A percentile compares a stretch with the other conserved stretches of the same genome.
phyloP scores from a whole-genome alignment of 371 early-diverging fungal genomes.

The Smittium culicis region DNA sequence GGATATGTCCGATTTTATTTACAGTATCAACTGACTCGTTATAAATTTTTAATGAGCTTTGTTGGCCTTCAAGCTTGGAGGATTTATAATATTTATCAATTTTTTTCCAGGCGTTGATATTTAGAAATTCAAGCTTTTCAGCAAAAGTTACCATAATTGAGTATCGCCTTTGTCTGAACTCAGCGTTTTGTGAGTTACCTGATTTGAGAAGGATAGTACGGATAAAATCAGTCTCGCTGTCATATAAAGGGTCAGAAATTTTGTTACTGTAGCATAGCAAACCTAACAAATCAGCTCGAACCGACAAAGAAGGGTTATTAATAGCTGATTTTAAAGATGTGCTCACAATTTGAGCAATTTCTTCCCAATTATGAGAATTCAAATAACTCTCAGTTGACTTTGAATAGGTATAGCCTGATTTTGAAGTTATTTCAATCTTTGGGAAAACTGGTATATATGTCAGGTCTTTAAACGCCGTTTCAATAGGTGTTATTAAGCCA shows the following conservation, averaged over 20 bases:
- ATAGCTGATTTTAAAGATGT: constrained; percentile 27
- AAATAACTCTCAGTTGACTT: no score
- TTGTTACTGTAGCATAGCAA: constrained; percentile 63
- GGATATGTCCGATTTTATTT: constrained; percentile 9
- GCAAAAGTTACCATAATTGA: constrained; percentile 40
- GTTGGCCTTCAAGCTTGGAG: background rate
- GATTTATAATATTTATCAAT: background rate
- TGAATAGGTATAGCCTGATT: no score
- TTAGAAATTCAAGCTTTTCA: constrained; percentile 8
- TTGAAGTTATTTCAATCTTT: background rate
- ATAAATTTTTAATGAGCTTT: background rate
- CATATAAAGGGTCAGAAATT: constrained; percentile 41
- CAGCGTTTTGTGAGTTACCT: constrained; percentile 53
- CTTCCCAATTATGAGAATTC: background rate
- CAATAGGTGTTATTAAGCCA: background rate
- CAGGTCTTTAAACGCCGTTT: background rate
- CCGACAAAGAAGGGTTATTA: constrained; percentile 50
- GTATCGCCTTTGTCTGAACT: constrained; percentile 60
- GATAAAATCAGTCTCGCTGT: constrained; percentile 41
- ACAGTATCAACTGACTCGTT: constrained; percentile 7
- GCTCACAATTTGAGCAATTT: background rate
- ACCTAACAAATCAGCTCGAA: constrained; percentile 68
- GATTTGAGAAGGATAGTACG: constrained; percentile 47
- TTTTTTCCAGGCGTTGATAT: background rate
- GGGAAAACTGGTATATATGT: background rate